Percentiles rank a stretch among this genome's conserved stretches.
phyloP scores from a whole-genome alignment of 176 grass and related monocot genomes.

The Eremochloa ophiuroides region DNA sequence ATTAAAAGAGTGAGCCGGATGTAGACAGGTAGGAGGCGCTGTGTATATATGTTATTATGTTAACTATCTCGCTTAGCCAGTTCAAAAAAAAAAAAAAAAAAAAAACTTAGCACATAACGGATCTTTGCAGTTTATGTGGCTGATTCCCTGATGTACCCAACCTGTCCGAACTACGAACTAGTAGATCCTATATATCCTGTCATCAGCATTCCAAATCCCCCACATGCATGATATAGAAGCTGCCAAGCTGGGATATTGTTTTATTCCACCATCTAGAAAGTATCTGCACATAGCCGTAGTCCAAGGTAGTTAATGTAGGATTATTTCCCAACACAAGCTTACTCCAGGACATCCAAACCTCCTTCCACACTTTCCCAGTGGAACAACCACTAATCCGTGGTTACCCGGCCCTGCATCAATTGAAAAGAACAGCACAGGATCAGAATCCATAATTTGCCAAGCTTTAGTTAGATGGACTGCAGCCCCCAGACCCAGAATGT shows the following conservation, averaged over 20 bases:
- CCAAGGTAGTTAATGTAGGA: not conserved
- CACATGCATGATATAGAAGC: not conserved
- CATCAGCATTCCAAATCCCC: not conserved
- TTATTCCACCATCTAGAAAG: not conserved
- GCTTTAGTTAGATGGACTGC: not conserved
- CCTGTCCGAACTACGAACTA: not conserved
- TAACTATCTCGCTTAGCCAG: too few species aligned
- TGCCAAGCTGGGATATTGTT: not conserved
- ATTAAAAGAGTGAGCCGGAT: not conserved
- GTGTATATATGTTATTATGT: not conserved
- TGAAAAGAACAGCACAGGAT: not conserved
- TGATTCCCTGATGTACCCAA: not conserved
- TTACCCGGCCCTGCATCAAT: constrained; percentile 12
- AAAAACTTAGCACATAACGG: not conserved
- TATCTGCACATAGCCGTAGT: not conserved
- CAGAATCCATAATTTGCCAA: not conserved
- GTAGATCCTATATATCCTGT: not conserved
- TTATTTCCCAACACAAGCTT: too few species aligned
- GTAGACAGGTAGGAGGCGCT: not conserved
- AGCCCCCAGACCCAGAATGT: not conserved
- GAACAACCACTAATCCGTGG: not conserved
- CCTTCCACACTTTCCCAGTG: too few species aligned
- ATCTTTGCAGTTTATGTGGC: not conserved
- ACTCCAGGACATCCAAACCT: too few species aligned
- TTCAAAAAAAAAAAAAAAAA: too few species aligned